Percentiles rank a stretch among this genome's conserved stretches.
phyloP scores from a whole-genome alignment of 495 filamentous ascomycete species.

The Daldinia concentrica region DNA sequence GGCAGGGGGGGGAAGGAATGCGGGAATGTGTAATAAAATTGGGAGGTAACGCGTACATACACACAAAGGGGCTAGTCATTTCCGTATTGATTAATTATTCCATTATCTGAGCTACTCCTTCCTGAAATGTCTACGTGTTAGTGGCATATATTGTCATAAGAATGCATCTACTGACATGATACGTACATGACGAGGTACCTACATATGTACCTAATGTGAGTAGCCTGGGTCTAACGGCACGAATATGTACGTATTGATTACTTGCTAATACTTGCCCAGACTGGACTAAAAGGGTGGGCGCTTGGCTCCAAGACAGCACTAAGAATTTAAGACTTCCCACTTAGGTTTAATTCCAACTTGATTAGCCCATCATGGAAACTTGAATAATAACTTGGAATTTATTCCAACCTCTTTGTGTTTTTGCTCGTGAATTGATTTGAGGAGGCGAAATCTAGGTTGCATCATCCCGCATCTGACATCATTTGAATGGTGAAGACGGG shows the following conservation, averaged over 20 bases:
- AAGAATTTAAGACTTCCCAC: background rate
- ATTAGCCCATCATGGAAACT: background rate
- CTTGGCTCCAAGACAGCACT: background rate
- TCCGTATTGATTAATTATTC: constrained; percentile 14
- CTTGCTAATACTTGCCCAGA: constrained; percentile 4
- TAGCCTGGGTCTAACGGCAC: background rate
- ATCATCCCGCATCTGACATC: constrained; percentile 1
- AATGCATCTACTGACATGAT: background rate
- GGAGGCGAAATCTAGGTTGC: background rate
- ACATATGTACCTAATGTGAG: background rate
- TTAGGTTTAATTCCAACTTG: background rate
- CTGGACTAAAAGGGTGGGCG: constrained; percentile 3
- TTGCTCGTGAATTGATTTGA: background rate
- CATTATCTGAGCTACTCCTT: constrained; percentile 12
- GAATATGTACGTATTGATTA: background rate
- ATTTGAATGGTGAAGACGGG: constrained; percentile 1
- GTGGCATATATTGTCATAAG: constrained; percentile 1
- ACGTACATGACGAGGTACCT: background rate
- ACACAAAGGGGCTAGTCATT: constrained; percentile 9
- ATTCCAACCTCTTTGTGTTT: background rate
- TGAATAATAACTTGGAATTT: constrained; percentile 4
- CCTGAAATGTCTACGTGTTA: background rate
- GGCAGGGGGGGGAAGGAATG: background rate
- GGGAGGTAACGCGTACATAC: constrained; percentile 1
- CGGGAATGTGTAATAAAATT: constrained; percentile 5